Conservation (phyloP, 805 yeast species). For the Spencermartinsiella europaea region DNA sequence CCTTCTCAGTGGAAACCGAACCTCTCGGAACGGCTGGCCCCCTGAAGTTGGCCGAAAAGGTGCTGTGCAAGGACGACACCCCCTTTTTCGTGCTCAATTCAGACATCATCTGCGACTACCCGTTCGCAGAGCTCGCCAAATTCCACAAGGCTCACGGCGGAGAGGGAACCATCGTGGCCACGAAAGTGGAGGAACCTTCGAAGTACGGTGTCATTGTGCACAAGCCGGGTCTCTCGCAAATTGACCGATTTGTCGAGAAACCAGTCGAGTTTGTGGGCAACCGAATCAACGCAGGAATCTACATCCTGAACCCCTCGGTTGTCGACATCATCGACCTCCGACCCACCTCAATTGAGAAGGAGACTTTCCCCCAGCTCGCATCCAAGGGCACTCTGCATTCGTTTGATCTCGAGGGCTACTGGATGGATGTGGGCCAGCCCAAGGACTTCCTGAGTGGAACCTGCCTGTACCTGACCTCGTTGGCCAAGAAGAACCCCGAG, state of each 20-base stretch:
- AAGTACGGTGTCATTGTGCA: constrained; percentile 99
- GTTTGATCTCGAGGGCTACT: constrained; percentile 96
- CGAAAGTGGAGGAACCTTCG: constrained; percentile 99
- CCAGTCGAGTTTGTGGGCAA: constrained; percentile 99
- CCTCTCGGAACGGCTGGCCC: constrained; percentile 99
- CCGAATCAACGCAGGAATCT: constrained; percentile 99
- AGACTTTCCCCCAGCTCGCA: constrained; percentile 95
- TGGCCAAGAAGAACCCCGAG: constrained; percentile 73
- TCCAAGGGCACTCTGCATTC: constrained; percentile 86
- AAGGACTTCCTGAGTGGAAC: constrained; percentile 98
- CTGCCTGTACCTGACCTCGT: constrained; percentile 80
- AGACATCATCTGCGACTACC: constrained; percentile 98
- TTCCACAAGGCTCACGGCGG: constrained; percentile 97
- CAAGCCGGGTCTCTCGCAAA: constrained; percentile 88
- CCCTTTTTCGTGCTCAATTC: constrained; percentile 98
- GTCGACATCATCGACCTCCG: constrained; percentile 94
- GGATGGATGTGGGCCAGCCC: constrained; percentile 99
- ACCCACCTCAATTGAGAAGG: constrained; percentile 99
- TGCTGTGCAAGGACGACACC: constrained; percentile 87
- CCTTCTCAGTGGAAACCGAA: constrained; percentile 98
- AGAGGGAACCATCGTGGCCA: constrained; percentile 97
- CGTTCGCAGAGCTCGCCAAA: constrained; percentile 83
- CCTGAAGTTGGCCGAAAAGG: constrained; percentile 89
- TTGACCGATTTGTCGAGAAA: constrained; percentile 98
- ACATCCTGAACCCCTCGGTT: constrained; percentile 95